Evolutionary conservation across 331 rosid genomes (phyloP).

Genomic region (Prunus yedoensis): DNA sequence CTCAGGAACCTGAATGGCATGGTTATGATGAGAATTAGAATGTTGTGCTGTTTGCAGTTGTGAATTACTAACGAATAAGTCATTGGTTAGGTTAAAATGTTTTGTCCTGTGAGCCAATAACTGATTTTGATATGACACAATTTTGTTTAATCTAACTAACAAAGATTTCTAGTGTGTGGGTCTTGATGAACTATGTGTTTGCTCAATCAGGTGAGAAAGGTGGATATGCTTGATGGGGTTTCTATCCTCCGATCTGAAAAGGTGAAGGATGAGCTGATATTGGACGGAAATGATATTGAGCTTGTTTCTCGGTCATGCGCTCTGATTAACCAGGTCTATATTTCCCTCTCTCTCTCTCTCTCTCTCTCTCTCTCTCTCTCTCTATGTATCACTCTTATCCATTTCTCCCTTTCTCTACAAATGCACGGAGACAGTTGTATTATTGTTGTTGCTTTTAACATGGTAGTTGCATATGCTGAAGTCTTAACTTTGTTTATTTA

Average conservation of each 20-base stretch:
- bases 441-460: not conserved
- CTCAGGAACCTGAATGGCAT: no score
- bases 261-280: constrained; percentile 70
- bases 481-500: not conserved
- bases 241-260: constrained; percentile 60
- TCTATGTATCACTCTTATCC: no score
- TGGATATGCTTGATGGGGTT: constrained; percentile 78
- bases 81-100: not conserved
- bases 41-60: not conserved
- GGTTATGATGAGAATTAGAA: not conserved
- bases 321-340: constrained; percentile 63
- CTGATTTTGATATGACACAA: not conserved
- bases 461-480: not conserved
- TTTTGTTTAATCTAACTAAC: not conserved
- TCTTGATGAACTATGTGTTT: not conserved
- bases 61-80: no score
- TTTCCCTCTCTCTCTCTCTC: not conserved
- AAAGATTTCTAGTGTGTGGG: not conserved
- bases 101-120: not conserved
- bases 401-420: not conserved
- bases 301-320: constrained; percentile 75
- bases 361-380: no score
- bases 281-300: constrained; percentile 81
- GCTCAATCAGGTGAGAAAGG: constrained; percentile 63
- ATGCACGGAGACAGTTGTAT: no score